These are phyloP conservation scores for Triticum urartu DNA, from an alignment of 176 grass and related monocot species.

Conservation along the genomic window DNA sequence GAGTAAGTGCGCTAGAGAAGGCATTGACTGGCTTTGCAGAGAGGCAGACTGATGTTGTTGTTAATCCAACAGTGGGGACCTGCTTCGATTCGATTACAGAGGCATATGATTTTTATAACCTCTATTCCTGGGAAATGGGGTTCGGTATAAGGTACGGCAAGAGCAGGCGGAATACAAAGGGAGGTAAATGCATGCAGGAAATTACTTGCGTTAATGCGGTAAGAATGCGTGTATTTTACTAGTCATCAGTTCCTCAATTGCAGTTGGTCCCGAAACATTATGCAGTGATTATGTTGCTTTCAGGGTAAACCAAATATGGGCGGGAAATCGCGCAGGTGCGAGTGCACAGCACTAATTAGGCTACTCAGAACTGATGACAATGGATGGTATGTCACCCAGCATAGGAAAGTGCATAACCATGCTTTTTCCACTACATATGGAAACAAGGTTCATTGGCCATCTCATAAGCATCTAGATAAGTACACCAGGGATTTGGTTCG, in stretches of 20 bases:
- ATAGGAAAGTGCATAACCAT: conserved; percentile 7
- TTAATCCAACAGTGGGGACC: background rate
- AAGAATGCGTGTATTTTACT: background rate
- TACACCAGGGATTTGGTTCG: conserved; percentile 8
- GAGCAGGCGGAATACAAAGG: background rate
- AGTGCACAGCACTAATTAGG: conserved; percentile 1
- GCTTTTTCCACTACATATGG: background rate
- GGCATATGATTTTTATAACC: conserved; percentile 15
- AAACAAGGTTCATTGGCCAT: background rate
- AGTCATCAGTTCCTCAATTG: background rate
- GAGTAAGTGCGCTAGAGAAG: background rate
- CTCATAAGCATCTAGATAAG: conserved; percentile 20
- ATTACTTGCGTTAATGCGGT: background rate
- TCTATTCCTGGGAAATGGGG: conserved; percentile 21
- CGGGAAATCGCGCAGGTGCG: background rate
- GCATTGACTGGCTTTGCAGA: conserved; percentile 4
- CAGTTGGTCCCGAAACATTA: background rate
- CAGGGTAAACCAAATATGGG: background rate
- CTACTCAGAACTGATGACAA: conserved; percentile 11
- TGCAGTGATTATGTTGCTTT: background rate
- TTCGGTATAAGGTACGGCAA: background rate
- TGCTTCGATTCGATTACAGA: background rate
- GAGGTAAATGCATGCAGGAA: conserved; percentile 17
- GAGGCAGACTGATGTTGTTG: conserved; percentile 14
- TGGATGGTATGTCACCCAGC: conserved; percentile 13